Evolutionary conservation across 2,329 filamentous ascomycete genomes (phyloP).

Genomic region (Fusarium stilboides): DNA sequence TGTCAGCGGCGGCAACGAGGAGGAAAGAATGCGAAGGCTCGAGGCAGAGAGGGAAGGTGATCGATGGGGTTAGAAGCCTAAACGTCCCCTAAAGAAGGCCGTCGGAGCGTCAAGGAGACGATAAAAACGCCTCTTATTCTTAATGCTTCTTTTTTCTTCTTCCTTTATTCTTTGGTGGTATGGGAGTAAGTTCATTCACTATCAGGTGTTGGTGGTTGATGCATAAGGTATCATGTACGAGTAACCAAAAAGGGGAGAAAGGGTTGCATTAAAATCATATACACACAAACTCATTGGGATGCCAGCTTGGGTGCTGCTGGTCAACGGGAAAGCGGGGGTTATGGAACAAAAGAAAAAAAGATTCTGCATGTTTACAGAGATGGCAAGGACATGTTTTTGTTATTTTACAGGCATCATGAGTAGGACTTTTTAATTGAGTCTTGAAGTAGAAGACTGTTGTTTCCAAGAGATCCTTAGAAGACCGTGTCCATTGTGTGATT

Average conservation of each 20-base stretch:
- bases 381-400: slow-evolving; percentile 4
- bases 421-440: slow-evolving; percentile 28
- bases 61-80: slow-evolving; percentile 60
- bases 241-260: slow-evolving; percentile 26
- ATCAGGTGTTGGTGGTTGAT: slow-evolving; percentile 31
- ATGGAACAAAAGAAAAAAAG: slow-evolving; percentile 7
- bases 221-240: slow-evolving; percentile 30
- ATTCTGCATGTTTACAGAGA: slow-evolving; percentile 11
- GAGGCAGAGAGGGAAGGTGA: slow-evolving; percentile 73
- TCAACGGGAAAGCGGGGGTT: slow-evolving; percentile 1
- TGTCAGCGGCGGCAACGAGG: slow-evolving; percentile 63
- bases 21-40: slow-evolving; percentile 68
- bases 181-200: slow-evolving; percentile 10
- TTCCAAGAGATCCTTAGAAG: not conserved
- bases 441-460: slow-evolving; percentile 13
- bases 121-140: slow-evolving; percentile 7
- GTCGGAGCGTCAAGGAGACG: slow-evolving; percentile 11
- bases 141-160: not conserved
- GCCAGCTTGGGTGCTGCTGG: slow-evolving; percentile 16
- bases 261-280: slow-evolving; percentile 13
- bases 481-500: not conserved
- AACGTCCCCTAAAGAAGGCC: slow-evolving; percentile 19
- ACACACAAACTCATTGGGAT: slow-evolving; percentile 17
- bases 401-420: slow-evolving; percentile 15
- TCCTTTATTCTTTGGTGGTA: slow-evolving; percentile 1